Conservation (phyloP, 2,329 filamentous ascomycete genomes). For the Immersiporthe knoxdaviesiana region DNA sequence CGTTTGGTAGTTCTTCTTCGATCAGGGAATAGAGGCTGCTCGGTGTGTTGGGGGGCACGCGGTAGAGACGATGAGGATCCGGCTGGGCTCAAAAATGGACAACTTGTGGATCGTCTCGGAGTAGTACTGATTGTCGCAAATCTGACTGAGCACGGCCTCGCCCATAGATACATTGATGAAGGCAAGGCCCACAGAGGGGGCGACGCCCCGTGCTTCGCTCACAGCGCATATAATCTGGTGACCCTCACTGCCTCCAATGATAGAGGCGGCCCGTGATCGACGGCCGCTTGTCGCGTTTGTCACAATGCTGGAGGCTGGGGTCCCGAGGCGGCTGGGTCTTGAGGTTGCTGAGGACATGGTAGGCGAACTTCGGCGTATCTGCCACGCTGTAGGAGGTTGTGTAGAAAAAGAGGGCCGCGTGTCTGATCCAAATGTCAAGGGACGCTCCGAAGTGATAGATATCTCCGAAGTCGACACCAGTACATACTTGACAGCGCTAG, state of each 20-base stretch:
- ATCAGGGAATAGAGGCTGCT: conserved; percentile 77
- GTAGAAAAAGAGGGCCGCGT: background rate
- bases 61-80: conserved; percentile 77
- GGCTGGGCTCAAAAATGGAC: conserved; percentile 75
- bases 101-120: conserved; percentile 87
- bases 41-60: conserved; percentile 66
- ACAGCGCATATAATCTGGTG: conserved; percentile 87
- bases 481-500: too few species aligned
- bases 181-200: conserved; percentile 81
- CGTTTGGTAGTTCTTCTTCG: conserved; percentile 69
- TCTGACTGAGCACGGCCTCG: conserved; percentile 84
- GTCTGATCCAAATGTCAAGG: background rate
- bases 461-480: background rate
- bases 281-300: conserved; percentile 48
- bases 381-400: background rate
- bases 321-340: background rate
- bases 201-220: conserved; percentile 83
- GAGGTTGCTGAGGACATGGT: conserved; percentile 14
- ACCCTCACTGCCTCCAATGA: conserved; percentile 51
- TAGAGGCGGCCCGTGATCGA: conserved; percentile 47
- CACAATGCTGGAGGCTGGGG: conserved; percentile 19
- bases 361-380: too few species aligned
- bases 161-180: conserved; percentile 86
- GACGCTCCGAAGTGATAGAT: background rate
- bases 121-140: conserved; percentile 92